phyloP scores from a whole-genome alignment of 1,284 basidiomycete species.

The Microbotryomycetes sp. region DNA sequence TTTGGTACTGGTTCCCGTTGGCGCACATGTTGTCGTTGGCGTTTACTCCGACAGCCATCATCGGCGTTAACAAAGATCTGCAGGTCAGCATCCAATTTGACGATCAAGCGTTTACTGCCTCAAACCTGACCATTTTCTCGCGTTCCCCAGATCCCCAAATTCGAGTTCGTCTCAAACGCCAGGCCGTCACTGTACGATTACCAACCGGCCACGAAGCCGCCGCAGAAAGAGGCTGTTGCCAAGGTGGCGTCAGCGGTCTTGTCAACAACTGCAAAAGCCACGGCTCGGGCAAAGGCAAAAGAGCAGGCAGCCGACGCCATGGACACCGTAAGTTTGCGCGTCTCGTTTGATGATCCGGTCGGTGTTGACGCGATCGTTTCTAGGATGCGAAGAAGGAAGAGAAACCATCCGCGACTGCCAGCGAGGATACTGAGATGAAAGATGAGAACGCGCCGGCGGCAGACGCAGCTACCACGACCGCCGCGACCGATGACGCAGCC shows the following conservation, averaged over 20 bases:
- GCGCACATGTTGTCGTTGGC: conserved; percentile 87
- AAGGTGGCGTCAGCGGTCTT: conserved; percentile 88
- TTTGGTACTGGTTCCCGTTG: conserved; percentile 99
- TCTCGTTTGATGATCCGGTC: not conserved
- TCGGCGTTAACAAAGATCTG: conserved; percentile 75
- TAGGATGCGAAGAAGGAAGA: conserved; percentile 46
- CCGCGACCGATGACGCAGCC: conserved; percentile 6
- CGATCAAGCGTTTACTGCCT: not conserved
- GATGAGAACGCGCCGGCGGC: conserved; percentile 46
- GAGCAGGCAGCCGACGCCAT: conserved; percentile 57
- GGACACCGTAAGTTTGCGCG: conserved; percentile 57
- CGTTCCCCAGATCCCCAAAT: conserved; percentile 63
- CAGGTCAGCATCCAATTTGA: conserved; percentile 51
- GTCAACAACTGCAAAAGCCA: conserved; percentile 88
- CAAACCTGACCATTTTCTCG: not conserved
- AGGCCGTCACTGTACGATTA: conserved; percentile 80
- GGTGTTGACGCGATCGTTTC: not conserved
- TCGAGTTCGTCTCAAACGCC: conserved; percentile 81
- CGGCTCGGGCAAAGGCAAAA: conserved; percentile 76
- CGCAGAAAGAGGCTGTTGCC: conserved; percentile 79
- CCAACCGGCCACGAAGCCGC: conserved; percentile 70
- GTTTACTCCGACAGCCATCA: conserved; percentile 88
- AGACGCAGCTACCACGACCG: conserved; percentile 27
- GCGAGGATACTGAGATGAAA: conserved; percentile 44
- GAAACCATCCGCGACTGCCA: conserved; percentile 41